Base-by-base conservation (phyloP, 202 grass and related monocot species). In the Schoenoplectus triqueter region DNA sequence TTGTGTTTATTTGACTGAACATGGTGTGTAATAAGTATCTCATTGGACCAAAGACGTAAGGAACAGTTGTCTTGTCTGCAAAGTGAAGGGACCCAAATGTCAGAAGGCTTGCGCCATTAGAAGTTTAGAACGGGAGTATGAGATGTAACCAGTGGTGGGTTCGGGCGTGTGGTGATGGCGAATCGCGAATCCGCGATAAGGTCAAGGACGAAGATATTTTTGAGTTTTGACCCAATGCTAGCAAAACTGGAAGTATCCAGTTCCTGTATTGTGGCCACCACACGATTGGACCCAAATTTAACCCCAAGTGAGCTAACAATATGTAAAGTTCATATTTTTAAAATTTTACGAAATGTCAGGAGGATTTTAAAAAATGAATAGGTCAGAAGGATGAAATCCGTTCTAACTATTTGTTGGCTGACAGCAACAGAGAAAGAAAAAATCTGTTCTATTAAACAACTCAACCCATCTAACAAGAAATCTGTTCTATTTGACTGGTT, bases 111-210 rank as follows among this genome's bases (percentile, higher is more conserved):
- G 51, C 3, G 61, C 5, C 48, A 48, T 31, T 31, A 31, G 31
- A 31, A 31, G 31, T 31, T 15, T 18, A 63, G 55, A 65, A 64
- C 41, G 52, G 78, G 59, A 63, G 15, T 65, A 65, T 15, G 55
- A 8, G 40, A 64, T 49, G 0, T 20, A 10, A 3, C 69, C 0
- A 46, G 3, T 21, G 10, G 31, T 14, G 14, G 14, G 56, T 44
- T 61, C 11, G 59, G 77, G 77, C 77, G 77, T 80, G 77, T 80
- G 77, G 77, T 64, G 52, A 61, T 47, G 6, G 42, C 68, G 69
- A 50, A 20, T 46, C 31, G 31, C 31, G 31, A 31, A 31, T 31
- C 31, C 14, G n/a, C 9, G 56, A 81, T 81, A 81, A 81, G 78
- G 78, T 52, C 4, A 10, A 47, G 7, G 59, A 65, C 2, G 4